These are phyloP conservation scores for Pleurotus sapidus DNA, from an alignment of 768 basidiomycete species.

Conservation along the genomic window DNA sequence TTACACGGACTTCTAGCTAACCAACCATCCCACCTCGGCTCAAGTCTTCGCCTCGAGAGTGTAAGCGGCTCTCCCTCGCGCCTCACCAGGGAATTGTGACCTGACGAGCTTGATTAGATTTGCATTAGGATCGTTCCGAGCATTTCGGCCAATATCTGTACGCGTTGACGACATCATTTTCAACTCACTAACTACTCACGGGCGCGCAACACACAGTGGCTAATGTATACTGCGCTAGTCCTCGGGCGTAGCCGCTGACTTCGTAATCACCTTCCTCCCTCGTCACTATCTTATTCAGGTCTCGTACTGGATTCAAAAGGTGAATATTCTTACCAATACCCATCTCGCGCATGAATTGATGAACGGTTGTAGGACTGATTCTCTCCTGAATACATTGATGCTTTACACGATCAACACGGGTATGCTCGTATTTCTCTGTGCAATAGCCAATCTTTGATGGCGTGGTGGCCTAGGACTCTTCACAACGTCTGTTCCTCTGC, in stretches of 20 bases:
- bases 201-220: slow-evolving; percentile 14
- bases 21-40: no score
- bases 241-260: slow-evolving; percentile 42
- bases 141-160: neutral
- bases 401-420: slow-evolving; percentile 44
- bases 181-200: neutral
- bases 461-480: no score
- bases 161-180: neutral
- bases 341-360: neutral
- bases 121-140: neutral
- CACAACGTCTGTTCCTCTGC: no score
- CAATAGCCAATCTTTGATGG: no score
- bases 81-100: no score
- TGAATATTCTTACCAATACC: neutral
- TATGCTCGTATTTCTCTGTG: neutral
- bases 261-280: slow-evolving; percentile 59
- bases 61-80: no score
- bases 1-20: no score
- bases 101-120: no score
- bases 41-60: no score
- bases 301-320: slow-evolving; percentile 23
- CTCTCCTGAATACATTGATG: slow-evolving; percentile 33
- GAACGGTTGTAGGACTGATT: neutral
- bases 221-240: slow-evolving; percentile 27
- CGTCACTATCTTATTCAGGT: slow-evolving; percentile 50